Percentiles rank a stretch among this genome's conserved stretches.
phyloP scores from a whole-genome alignment of 202 grass and related monocot genomes.

The Zoysia matrella region DNA sequence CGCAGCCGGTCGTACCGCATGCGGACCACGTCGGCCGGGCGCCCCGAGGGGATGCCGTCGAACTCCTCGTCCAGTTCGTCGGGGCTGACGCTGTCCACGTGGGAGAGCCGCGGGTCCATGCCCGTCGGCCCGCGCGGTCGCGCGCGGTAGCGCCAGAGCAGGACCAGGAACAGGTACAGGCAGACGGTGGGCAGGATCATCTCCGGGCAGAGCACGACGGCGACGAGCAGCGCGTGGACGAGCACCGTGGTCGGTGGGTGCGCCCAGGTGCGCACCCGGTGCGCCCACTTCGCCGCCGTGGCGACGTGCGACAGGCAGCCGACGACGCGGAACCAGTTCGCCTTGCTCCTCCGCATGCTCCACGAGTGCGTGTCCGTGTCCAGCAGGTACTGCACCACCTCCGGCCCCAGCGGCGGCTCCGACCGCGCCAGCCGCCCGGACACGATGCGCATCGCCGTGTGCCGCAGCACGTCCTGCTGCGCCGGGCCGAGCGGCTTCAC shows the following conservation, averaged over 20 bases:
- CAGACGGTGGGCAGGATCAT: conserved; percentile 79
- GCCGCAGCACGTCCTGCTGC: conserved; percentile 94
- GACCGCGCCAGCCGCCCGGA: conserved; percentile 78
- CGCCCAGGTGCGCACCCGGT: conserved; percentile 71
- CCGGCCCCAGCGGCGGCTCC: conserved; percentile 92
- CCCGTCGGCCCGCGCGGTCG: conserved; percentile 65
- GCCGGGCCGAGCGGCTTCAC: conserved; percentile 72
- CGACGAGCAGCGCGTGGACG: conserved; percentile 76
- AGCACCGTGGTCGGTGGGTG: conserved; percentile 81
- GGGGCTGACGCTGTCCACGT: conserved; percentile 73
- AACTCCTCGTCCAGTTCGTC: conserved; percentile 99
- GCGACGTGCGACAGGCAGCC: conserved; percentile 73
- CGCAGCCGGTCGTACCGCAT: conserved; percentile 85
- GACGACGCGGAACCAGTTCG: conserved; percentile 94
- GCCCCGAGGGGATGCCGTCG: conserved; percentile 74
- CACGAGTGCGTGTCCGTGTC: conserved; percentile 92
- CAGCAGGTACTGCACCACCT: conserved; percentile 93
- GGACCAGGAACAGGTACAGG: conserved; percentile 80
- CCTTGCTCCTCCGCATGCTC: conserved; percentile 92
- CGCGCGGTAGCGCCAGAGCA: conserved; percentile 83
- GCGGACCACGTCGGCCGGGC: conserved; percentile 72
- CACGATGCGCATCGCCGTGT: conserved; percentile 95
- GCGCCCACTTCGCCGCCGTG: conserved; percentile 59
- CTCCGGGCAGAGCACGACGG: conserved; percentile 86
- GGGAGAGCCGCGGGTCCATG: conserved; percentile 88